Evolutionary conservation across 176 grass and related monocot genomes (phyloP).

Genomic region (Elymus sibiricus): DNA sequence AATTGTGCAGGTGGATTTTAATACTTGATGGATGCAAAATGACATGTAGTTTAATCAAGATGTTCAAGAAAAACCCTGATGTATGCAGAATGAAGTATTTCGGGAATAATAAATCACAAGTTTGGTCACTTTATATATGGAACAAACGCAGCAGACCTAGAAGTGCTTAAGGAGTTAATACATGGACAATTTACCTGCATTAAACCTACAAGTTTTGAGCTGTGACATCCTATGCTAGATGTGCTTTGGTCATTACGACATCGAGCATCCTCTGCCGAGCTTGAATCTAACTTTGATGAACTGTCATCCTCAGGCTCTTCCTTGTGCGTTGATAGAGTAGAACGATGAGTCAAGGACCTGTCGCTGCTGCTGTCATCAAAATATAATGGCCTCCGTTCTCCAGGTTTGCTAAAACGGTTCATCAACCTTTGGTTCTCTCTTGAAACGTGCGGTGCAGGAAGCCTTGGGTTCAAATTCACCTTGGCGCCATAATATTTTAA

Average conservation of each 20-base stretch:
- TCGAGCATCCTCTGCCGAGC: slow-evolving; percentile 30
- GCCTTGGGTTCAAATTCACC: slow-evolving; percentile 82
- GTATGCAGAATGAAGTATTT: neutral
- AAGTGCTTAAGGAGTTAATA: neutral
- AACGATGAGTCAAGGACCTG: slow-evolving; percentile 37
- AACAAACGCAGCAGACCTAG: neutral
- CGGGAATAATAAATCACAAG: neutral
- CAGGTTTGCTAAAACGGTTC: slow-evolving; percentile 43
- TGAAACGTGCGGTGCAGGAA: slow-evolving; percentile 64
- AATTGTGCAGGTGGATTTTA: neutral
- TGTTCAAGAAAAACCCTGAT: neutral
- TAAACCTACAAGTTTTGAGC: slow-evolving; percentile 39
- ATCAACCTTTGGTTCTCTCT: slow-evolving; percentile 54
- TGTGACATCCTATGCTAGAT: slow-evolving; percentile 30
- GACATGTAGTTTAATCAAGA: neutral
- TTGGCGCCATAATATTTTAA: slow-evolving; percentile 68
- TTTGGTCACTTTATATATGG: neutral
- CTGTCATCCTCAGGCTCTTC: slow-evolving; percentile 87
- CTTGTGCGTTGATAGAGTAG: slow-evolving; percentile 69
- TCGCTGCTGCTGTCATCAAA: slow-evolving; percentile 34
- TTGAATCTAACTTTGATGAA: slow-evolving; percentile 53
- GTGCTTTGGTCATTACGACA: slow-evolving; percentile 25
- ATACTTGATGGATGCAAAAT: neutral
- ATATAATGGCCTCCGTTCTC: slow-evolving; percentile 30
- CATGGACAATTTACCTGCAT: slow-evolving; percentile 43